Evolutionary conservation across 129 eudicot genomes (phyloP).

Genomic region (Helianthus annuus): DNA sequence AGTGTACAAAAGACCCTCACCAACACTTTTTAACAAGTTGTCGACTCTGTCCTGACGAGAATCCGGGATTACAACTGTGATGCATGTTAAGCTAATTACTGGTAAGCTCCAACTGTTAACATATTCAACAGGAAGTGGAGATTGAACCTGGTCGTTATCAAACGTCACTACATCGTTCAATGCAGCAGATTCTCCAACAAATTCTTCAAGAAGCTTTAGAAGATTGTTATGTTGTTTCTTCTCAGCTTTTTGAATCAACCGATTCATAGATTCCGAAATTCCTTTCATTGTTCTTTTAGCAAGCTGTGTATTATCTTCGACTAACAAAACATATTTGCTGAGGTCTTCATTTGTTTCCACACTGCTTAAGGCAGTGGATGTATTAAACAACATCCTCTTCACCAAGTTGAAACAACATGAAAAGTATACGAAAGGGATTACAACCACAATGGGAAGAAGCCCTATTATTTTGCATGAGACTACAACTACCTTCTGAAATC

Average conservation of each 20-base stretch:
- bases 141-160: not conserved
- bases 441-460: not conserved
- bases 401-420: not conserved
- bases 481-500: slow-evolving; percentile 12
- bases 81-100: slow-evolving; percentile 10
- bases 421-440: not conserved
- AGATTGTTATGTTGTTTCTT: not conserved
- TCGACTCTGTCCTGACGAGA: not conserved
- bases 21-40: slow-evolving; percentile 6
- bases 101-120: slow-evolving; percentile 20
- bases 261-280: slow-evolving; percentile 10
- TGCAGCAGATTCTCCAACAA: not conserved
- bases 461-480: slow-evolving; percentile 7
- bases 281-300: not conserved
- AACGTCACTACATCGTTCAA: not conserved
- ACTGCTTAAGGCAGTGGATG: not conserved
- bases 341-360: not conserved
- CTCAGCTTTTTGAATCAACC: not conserved
- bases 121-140: not conserved
- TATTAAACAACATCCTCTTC: not conserved
- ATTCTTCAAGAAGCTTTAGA: not conserved
- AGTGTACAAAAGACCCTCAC: not conserved
- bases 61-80: not conserved
- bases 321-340: not conserved
- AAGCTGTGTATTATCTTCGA: not conserved